phyloP scores from a whole-genome alignment of 2,329 filamentous ascomycete species.

The Teratosphaeria gauchensis region DNA sequence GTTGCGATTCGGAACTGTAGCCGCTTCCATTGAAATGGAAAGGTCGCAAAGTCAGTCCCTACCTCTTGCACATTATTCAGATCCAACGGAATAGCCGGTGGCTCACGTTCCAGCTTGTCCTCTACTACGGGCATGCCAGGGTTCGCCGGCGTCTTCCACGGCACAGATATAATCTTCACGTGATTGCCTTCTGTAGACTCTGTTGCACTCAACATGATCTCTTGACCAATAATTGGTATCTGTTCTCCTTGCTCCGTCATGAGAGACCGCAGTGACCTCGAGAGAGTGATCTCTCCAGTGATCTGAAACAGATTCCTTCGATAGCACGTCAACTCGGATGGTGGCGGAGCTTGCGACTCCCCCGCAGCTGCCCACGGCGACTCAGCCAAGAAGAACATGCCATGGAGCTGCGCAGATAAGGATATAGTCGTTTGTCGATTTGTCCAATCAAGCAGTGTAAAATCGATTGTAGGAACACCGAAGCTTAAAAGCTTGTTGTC shows the following conservation, averaged over 20 bases:
- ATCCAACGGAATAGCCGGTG: conserved; percentile 67
- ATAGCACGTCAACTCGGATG: conserved; percentile 88
- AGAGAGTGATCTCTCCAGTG: conserved; percentile 76
- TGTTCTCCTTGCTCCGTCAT: conserved; percentile 77
- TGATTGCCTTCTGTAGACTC: conserved; percentile 89
- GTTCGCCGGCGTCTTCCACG: conserved; percentile 90
- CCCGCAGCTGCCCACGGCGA: conserved; percentile 56
- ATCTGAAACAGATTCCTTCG: conserved; percentile 93
- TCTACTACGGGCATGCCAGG: conserved; percentile 54
- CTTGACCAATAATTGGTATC: conserved; percentile 70
- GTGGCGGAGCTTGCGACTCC: conserved; percentile 48
- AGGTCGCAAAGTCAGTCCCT: conserved; percentile 77
- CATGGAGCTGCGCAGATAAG: conserved; percentile 69
- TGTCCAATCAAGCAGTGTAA: conserved; percentile 55
- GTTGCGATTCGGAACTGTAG: conserved; percentile 92
- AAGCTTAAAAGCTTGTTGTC: conserved; percentile 50
- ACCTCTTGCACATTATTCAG: conserved; percentile 55
- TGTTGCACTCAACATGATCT: conserved; percentile 82
- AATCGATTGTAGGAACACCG: conserved; percentile 40
- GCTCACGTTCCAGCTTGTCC: conserved; percentile 72
- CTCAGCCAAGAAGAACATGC: conserved; percentile 83
- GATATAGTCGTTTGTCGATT: conserved; percentile 54
- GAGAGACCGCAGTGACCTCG: conserved; percentile 67
- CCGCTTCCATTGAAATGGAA: conserved; percentile 88
- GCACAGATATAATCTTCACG: conserved; percentile 90